A percentile compares a stretch with the other conserved stretches of the same genome.
These are phyloP conservation scores for Musa acuminata DNA, from an alignment of 176 grass and related monocot genomes.

Conservation along the genomic window DNA sequence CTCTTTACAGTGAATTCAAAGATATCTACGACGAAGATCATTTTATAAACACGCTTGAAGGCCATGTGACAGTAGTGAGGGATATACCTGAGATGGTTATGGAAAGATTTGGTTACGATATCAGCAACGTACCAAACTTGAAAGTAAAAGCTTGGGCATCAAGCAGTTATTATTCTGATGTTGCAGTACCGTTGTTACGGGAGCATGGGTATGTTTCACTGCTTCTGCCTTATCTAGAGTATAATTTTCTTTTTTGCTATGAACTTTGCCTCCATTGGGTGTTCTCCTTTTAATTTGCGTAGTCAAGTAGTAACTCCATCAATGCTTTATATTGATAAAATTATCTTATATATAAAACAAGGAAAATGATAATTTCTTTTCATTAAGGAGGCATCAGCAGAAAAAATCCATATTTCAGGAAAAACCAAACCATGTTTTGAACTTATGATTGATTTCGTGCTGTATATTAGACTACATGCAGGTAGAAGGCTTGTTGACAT, in stretches of 20 bases:
- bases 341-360: not conserved
- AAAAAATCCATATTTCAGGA: not conserved
- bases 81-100: constrained; percentile 11
- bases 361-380: not conserved
- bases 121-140: constrained; percentile 12
- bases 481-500: not conserved
- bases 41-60: constrained; percentile 8
- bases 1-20: constrained; percentile 7
- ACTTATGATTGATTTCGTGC: not conserved
- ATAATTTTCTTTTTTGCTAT: not conserved
- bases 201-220: constrained; percentile 14
- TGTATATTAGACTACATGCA: not conserved
- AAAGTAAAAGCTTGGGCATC: constrained; percentile 18
- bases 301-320: too few species aligned
- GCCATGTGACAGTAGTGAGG: not conserved
- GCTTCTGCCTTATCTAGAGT: not conserved
- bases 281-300: too few species aligned
- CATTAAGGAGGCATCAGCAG: not conserved
- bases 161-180: constrained; percentile 5
- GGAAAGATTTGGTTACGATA: constrained; percentile 17
- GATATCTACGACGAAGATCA: constrained; percentile 20
- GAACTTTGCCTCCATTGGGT: too few species aligned
- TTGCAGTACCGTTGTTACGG: not conserved
- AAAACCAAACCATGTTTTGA: not conserved
- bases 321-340: not conserved